Percentiles rank a stretch among this genome's conserved stretches.
Conservation (phyloP, 2,329 filamentous ascomycete genomes). For the Aspergillus latus region DNA sequence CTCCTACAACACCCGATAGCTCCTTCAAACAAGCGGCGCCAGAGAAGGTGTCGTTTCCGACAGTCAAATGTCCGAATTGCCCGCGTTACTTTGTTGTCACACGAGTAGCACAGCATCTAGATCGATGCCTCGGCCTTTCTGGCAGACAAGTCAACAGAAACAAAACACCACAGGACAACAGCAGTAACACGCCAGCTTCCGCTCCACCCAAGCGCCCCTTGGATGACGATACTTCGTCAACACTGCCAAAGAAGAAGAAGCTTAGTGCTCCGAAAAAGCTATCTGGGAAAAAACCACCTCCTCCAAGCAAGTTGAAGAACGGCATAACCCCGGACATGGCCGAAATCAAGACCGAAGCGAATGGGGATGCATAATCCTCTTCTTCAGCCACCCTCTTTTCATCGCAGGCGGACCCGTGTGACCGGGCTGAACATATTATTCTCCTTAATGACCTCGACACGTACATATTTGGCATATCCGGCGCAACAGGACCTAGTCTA, state of each 20-base stretch:
- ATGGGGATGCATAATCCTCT: constrained; percentile 25
- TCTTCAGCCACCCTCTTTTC: not conserved
- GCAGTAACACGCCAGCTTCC: constrained; percentile 38
- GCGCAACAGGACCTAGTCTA: constrained; percentile 24
- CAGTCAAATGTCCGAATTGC: constrained; percentile 57
- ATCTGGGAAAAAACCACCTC: constrained; percentile 38
- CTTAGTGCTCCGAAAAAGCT: constrained; percentile 39
- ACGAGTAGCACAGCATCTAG: constrained; percentile 60
- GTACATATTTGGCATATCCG: constrained; percentile 30
- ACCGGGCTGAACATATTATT: constrained; percentile 22
- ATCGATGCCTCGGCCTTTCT: constrained; percentile 60
- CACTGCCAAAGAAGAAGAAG: constrained; percentile 54
- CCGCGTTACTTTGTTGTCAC: constrained; percentile 62
- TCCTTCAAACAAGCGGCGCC: constrained; percentile 33
- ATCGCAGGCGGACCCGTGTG: constrained; percentile 11
- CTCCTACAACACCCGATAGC: constrained; percentile 35
- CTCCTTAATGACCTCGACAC: constrained; percentile 28
- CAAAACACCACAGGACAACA: constrained; percentile 46
- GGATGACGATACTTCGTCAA: constrained; percentile 46
- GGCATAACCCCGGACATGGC: constrained; percentile 36
- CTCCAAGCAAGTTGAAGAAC: constrained; percentile 42
- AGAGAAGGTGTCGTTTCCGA: constrained; percentile 40
- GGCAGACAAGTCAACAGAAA: constrained; percentile 52
- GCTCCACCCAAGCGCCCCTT: constrained; percentile 39
- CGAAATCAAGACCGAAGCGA: constrained; percentile 37